Evolutionary conservation across 1,284 basidiomycete species (phyloP).

Genomic region (Vanrija sp.): DNA sequence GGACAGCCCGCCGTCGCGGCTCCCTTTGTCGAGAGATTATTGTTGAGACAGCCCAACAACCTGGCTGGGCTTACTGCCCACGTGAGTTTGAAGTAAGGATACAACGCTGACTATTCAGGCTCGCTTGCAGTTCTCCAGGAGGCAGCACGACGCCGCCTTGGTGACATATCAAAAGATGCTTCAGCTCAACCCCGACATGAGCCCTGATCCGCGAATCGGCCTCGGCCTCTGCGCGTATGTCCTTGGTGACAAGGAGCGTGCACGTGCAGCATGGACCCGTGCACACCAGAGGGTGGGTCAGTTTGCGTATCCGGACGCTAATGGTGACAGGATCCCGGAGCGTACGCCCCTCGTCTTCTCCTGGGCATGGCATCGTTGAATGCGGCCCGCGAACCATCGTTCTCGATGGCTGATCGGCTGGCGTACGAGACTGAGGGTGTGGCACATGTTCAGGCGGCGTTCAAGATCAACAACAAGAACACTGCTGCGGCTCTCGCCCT

Average conservation of each 20-base stretch:
- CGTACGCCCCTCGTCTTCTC: constrained; percentile 70
- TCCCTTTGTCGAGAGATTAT: constrained; percentile 74
- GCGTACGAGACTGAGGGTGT: constrained; percentile 33
- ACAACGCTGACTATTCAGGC: constrained; percentile 54
- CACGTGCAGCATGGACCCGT: constrained; percentile 80
- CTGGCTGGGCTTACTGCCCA: constrained; percentile 45
- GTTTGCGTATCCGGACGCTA: not conserved
- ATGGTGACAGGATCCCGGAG: constrained; percentile 61
- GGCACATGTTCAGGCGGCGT: constrained; percentile 31
- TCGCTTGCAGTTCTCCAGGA: constrained; percentile 71
- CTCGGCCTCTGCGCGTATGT: constrained; percentile 89
- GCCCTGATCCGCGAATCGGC: constrained; percentile 86
- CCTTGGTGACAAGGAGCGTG: constrained; percentile 71
- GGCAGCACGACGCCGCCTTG: constrained; percentile 72
- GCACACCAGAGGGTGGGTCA: constrained; percentile 73
- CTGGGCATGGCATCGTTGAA: constrained; percentile 82
- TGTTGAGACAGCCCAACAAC: constrained; percentile 73
- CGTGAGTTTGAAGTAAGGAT: too few relatives aligned
- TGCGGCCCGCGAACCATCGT: constrained; percentile 62
- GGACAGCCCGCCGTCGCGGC: constrained; percentile 73
- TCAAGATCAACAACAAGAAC: constrained; percentile 42
- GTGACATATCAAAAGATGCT: constrained; percentile 80
- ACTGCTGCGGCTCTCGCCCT: constrained; percentile 36
- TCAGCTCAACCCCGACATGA: constrained; percentile 66
- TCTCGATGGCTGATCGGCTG: constrained; percentile 45